Conservation (phyloP, 2,329 filamentous ascomycete genomes). For the Esteya vermicola region DNA sequence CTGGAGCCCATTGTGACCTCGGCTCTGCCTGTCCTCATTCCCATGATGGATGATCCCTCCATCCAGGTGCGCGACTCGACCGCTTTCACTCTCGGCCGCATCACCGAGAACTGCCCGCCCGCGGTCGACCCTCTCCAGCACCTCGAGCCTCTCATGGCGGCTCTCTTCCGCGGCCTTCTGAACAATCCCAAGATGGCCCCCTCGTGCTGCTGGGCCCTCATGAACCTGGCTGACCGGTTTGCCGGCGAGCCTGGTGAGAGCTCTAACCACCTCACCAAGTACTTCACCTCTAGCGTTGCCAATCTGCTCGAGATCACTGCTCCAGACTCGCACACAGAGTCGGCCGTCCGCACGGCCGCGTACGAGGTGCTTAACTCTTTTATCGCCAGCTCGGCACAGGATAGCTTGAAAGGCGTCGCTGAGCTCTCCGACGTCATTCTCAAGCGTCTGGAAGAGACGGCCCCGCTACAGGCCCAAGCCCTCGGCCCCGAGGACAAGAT, state of each 20-base stretch:
- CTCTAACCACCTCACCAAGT: slow-evolving; percentile 72
- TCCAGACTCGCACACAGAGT: slow-evolving; percentile 53
- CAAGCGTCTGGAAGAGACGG: slow-evolving; percentile 78
- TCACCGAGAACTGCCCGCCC: slow-evolving; percentile 85
- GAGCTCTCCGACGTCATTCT: slow-evolving; percentile 78
- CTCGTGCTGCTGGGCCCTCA: slow-evolving; percentile 97
- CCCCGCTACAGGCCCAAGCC: slow-evolving; percentile 81
- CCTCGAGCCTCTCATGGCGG: slow-evolving; percentile 70
- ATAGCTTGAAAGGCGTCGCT: slow-evolving; percentile 69
- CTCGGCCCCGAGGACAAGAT: slow-evolving; percentile 96
- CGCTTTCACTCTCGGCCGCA: slow-evolving; percentile 87
- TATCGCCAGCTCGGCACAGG: slow-evolving; percentile 76
- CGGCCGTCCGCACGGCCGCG: slow-evolving; percentile 80
- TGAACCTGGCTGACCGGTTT: slow-evolving; percentile 95
- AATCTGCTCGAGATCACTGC: slow-evolving; percentile 78
- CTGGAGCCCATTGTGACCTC: slow-evolving; percentile 93
- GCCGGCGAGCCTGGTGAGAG: slow-evolving; percentile 67
- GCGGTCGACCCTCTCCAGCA: slow-evolving; percentile 77
- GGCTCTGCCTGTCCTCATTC: slow-evolving; percentile 79
- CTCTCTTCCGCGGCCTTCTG: slow-evolving; percentile 78
- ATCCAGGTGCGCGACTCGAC: slow-evolving; percentile 92
- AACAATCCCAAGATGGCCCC: slow-evolving; percentile 93
- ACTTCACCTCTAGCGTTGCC: slow-evolving; percentile 85
- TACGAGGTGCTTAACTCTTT: slow-evolving; percentile 97
- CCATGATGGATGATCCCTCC: slow-evolving; percentile 78